Conservation (phyloP, 805 yeast species). For the Wickerhamiella parazyma region DNA sequence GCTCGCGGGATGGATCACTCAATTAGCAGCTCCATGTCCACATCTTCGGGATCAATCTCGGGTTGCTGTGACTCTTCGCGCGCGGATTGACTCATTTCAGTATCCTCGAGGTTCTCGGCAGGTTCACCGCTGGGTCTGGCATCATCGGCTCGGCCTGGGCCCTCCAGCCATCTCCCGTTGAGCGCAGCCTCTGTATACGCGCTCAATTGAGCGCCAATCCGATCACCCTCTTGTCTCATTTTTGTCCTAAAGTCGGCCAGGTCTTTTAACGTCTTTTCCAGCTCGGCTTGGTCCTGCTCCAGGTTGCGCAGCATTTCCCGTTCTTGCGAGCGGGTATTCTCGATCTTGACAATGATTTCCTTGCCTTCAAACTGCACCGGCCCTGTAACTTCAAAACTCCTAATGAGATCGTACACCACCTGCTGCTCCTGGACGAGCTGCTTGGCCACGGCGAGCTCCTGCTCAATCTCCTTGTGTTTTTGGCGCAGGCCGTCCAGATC, state of each 20-base stretch:
- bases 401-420: not conserved
- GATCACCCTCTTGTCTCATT: too few relatives aligned
- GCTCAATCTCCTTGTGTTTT: not conserved
- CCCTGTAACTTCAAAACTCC: not conserved
- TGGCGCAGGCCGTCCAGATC: not conserved
- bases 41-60: not conserved
- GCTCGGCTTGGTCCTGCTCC: not conserved
- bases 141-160: too few relatives aligned
- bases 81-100: too few relatives aligned
- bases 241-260: not conserved
- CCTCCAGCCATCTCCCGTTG: too few relatives aligned
- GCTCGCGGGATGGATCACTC: too few relatives aligned
- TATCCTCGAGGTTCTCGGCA: too few relatives aligned
- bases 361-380: not conserved
- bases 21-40: not conserved
- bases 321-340: conserved; percentile 1
- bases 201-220: too few relatives aligned
- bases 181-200: too few relatives aligned
- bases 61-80: not conserved
- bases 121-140: too few relatives aligned
- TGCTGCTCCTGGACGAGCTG: not conserved
- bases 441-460: not conserved
- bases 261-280: not conserved
- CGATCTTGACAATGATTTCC: not conserved
- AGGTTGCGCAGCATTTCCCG: not conserved